Evolutionary conservation across 225 moss, liverwort and hornwort species (phyloP), one percentile per base, ranked within the genome.

Genomic region (Pseudoscleropodium purum): DNA sequence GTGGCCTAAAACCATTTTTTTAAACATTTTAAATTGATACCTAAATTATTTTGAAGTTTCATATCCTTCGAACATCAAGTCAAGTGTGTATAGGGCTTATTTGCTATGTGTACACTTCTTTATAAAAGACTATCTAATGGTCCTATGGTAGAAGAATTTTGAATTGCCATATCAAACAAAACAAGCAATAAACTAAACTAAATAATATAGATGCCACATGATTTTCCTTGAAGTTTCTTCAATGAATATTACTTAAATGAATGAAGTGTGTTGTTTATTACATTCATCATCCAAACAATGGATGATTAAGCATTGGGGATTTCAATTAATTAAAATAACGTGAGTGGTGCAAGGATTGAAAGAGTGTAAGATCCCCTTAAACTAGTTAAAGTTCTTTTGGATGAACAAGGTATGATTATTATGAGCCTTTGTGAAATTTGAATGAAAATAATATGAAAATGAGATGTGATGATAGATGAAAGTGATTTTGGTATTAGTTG

Each of bases 1-100:
- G 7, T 33, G 0, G 1, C 5, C 0, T 34, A 8, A 1, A 34
- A 34, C 5, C 21, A 21, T 51, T 1, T 7, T 19, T 73, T 8
- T 18, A 47, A 47, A 29, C 54, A 47, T 18, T 6, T 1, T 18
- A 18, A 45, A 7, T 33, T 20, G 0, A 18, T 1, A 49, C 33
- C 0, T 13, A 47, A 75, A 75, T 20, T 34, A 21, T 17, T 49
- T 34, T 34, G 11, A 76, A 51, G 34, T 3, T 36, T 2, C 23
- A 23, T 34, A 21, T 52, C 13, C 0, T 36, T 1, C 0, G 0
- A 52, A 36, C 5, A 24, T 37, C 5, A 78, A 23, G 4, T 25
- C 2, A 1, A 56, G 2, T 1, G 18, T 1, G 0, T 49, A 4
- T 4, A 54, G 1, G 24, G 1, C 5, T 77, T 36, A 34, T 1